Evolutionary conservation across 1,284 basidiomycete species (phyloP).

Genomic region (Puccinia triticina): DNA sequence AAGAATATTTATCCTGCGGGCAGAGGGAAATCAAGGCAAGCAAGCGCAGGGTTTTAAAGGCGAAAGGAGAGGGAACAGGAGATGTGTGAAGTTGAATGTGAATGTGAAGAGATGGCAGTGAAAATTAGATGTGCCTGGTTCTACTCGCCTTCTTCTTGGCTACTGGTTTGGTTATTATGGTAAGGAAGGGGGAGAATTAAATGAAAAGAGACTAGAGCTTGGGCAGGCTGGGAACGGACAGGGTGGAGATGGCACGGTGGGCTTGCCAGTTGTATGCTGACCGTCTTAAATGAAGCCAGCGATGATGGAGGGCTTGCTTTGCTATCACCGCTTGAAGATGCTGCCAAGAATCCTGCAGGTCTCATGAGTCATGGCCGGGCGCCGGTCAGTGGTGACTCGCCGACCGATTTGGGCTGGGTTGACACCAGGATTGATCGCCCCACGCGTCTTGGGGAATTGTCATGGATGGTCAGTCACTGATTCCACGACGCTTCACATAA

Average conservation of each 20-base stretch:
- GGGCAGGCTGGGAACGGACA: conserved; percentile 7
- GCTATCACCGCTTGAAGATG: too few species aligned
- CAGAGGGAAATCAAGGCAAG: too few species aligned
- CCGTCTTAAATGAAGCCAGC: too few species aligned
- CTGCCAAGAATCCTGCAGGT: too few species aligned
- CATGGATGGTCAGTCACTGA: too few species aligned
- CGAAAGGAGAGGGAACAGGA: background rate
- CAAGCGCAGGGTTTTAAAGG: background rate
- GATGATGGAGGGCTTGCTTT: too few species aligned
- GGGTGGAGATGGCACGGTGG: background rate
- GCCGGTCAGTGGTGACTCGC: background rate
- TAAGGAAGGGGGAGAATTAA: background rate
- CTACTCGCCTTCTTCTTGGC: background rate
- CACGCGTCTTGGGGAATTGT: background rate
- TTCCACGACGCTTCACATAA: too few species aligned
- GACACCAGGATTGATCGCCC: background rate
- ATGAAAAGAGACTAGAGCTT: background rate
- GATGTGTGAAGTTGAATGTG: background rate
- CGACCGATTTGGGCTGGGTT: background rate
- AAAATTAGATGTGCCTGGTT: background rate
- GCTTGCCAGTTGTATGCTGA: too few species aligned
- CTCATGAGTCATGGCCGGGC: too few species aligned
- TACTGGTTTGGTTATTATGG: background rate
- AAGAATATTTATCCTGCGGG: background rate
- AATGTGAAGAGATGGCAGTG: conserved; percentile 2